Evolutionary conservation across 768 basidiomycete genomes (phyloP).

Genomic region (Artomyces pyxidatus): DNA sequence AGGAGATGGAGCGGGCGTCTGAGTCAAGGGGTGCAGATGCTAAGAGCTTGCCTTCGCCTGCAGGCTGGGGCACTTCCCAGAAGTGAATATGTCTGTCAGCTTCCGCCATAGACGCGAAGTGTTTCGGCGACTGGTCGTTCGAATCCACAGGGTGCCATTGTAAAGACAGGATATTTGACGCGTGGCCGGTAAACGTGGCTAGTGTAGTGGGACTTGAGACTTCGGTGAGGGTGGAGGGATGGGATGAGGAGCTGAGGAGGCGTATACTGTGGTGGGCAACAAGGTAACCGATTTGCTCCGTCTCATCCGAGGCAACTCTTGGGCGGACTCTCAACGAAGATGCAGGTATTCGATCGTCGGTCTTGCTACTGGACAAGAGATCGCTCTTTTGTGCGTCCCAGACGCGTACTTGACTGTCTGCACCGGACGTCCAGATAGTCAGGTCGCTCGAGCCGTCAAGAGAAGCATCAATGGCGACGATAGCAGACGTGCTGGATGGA

Average conservation of each 20-base stretch:
- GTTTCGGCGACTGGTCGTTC: constrained; percentile 29
- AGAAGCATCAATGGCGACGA: constrained; percentile 38
- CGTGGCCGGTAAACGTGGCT: constrained; percentile 57
- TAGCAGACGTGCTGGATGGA: constrained; percentile 42
- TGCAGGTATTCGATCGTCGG: constrained; percentile 50
- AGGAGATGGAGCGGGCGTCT: constrained; percentile 39
- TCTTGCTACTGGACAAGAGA: constrained; percentile 44
- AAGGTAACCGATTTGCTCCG: constrained; percentile 34
- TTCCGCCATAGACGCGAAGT: constrained; percentile 55
- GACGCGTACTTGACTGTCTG: constrained; percentile 46
- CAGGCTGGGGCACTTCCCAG: constrained; percentile 44
- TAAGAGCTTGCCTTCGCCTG: constrained; percentile 41
- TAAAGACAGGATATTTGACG: constrained; percentile 43
- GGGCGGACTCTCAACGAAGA: constrained; percentile 43
- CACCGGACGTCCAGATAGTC: constrained; percentile 48
- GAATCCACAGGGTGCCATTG: constrained; percentile 40
- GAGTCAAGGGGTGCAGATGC: constrained; percentile 60
- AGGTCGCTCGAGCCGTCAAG: constrained; percentile 22
- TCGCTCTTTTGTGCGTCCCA: constrained; percentile 50
- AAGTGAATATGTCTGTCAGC: constrained; percentile 54
- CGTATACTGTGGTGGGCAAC: constrained; percentile 54
- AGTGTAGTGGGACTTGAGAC: constrained; percentile 36
- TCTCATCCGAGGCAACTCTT: constrained; percentile 25
- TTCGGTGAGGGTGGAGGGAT: constrained; percentile 28
- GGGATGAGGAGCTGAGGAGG: constrained; percentile 38